Evolutionary conservation across 192 early-diverging fungal species (phyloP), one percentile per base, ranked within the genome.

Genomic region (Dimargaris xerosporica): DNA sequence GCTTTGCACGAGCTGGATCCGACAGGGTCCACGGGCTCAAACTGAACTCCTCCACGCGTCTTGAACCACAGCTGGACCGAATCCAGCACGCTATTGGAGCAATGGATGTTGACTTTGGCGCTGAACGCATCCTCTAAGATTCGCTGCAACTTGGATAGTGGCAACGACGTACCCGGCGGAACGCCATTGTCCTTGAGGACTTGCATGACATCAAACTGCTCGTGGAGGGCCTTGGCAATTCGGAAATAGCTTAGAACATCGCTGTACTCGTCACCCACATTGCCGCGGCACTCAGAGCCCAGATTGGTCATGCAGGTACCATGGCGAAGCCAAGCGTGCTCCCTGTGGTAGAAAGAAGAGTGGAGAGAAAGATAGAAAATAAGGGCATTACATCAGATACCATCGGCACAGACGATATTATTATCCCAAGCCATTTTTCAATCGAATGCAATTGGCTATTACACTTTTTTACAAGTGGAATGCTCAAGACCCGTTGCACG

Each of bases 241-340:
- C 15, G 6, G 21, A 51, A 51, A 23, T 51, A 51, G 50, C 25
- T 51, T 7, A 51, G 10, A 23, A 51, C 50, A 23, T 15, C 7
- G 19, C 25, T 15, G 21, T 7, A 13, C 25, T 51, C 50, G 5
- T 15, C 25, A n/a, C 50, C 50, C 25, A 21, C 19, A 23, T 51
- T 51, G n/a, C 50, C 50, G 6, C 25, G 50, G n/a, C 50, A 51
- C 50, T 51, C 13, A 23, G 50, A 6, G 6, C 25, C 50, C 50
- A 51, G 50, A 23, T 51, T 51, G 50, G 50, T 51, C 50, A 51
- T 51, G 50, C 50, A 51, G 50, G 50, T 51, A 6, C 50, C 50
- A 23, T 51, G n/a, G 6, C 25, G 50, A 13, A 51, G 13, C 50
- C 50, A 51, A n/a, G 50, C 50, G 21, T 51, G 50, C 21, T 51